A percentile compares a stretch with the other conserved stretches of the same genome.
Evolutionary conservation across 2,329 filamentous ascomycete genomes (phyloP).

Genomic region (Fusarium sp.): DNA sequence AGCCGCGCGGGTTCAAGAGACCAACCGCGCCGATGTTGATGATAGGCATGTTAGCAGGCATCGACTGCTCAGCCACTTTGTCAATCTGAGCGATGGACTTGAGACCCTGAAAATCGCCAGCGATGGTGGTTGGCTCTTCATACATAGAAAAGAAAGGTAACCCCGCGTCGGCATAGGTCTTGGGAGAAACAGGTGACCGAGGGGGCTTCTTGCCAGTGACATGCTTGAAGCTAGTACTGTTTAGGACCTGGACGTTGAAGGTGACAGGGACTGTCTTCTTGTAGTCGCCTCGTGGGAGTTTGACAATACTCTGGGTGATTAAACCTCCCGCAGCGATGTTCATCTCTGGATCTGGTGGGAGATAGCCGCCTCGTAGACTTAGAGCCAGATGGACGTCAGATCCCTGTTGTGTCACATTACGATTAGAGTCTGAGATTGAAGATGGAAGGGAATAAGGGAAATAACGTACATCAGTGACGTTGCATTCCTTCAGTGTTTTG

Average conservation of each 20-base stretch:
- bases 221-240: background rate
- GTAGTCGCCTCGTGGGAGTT: fast-evolving
- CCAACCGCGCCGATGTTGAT: background rate
- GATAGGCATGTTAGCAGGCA: background rate
- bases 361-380: background rate
- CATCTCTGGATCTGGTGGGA: background rate
- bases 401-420: background rate
- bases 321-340: background rate
- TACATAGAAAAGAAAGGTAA: constrained; percentile 1
- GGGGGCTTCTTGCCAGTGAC: background rate
- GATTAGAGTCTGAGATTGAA: background rate
- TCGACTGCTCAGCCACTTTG: fast-evolving
- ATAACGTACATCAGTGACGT: background rate
- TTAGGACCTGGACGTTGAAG: constrained; percentile 12
- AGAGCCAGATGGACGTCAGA: fast-evolving
- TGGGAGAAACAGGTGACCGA: background rate
- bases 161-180: background rate
- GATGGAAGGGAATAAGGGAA: background rate
- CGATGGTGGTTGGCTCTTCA: background rate
- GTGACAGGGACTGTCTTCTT: background rate
- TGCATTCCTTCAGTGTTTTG: background rate
- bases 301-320: constrained; percentile 5
- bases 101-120: background rate
- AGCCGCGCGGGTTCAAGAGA: background rate
- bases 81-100: background rate